Evolutionary conservation across 306 rosid species (phyloP).

Genomic region (Quercus aquifolioides): DNA sequence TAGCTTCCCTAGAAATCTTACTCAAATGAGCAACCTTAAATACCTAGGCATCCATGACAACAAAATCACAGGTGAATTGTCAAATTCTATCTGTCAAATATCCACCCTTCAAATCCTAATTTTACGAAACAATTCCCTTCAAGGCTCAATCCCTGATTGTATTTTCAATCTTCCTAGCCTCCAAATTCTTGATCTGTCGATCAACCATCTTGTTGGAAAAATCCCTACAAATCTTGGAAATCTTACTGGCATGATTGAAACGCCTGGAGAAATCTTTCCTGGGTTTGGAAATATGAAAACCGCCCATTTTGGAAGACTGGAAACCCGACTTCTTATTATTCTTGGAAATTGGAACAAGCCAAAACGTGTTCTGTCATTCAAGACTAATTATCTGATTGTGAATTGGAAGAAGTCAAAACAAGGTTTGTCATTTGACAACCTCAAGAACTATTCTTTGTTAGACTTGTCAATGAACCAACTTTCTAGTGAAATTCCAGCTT

Average conservation of each 20-base stretch:
- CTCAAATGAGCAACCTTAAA: constrained; percentile 3
- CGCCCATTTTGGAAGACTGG: no score
- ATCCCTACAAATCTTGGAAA: constrained; percentile 1
- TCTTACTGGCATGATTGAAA: constrained; percentile 21
- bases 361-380: no score
- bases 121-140: no score
- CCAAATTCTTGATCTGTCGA: no score
- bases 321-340: no score
- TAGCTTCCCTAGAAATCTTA: constrained; percentile 22
- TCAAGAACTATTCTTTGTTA: constrained; percentile 13
- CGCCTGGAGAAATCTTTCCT: neutral
- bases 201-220: neutral
- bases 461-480: constrained; percentile 25
- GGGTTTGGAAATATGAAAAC: no score
- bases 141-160: no score
- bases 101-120: no score
- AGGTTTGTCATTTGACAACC: constrained; percentile 17
- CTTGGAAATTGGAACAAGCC: no score
- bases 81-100: no score
- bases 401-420: constrained; percentile 25
- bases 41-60: neutral
- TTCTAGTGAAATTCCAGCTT: constrained; percentile 12
- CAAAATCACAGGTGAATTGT: no score
- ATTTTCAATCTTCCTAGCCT: no score
- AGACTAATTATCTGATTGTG: neutral